Percentiles rank a stretch among this genome's conserved stretches.
phyloP scores from a whole-genome alignment of 2,329 filamentous ascomycete species.

The Fusarium buxicola region DNA sequence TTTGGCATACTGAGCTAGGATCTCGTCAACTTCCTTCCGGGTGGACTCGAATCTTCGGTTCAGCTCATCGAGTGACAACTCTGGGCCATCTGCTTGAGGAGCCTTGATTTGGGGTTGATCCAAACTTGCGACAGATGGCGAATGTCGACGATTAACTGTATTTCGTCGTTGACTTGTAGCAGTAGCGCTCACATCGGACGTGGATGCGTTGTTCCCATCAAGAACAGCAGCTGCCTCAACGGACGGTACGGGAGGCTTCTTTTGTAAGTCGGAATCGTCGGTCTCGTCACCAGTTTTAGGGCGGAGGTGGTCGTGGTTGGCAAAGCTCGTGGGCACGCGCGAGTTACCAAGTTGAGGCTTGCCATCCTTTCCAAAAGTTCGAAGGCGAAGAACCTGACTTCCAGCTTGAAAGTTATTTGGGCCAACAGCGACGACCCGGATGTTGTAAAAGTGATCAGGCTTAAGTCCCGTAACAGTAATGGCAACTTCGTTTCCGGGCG shows the following conservation, averaged over 20 bases:
- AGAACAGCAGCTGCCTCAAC: constrained; percentile 72
- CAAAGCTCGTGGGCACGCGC: constrained; percentile 67
- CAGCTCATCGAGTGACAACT: constrained; percentile 78
- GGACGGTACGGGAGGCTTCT: constrained; percentile 62
- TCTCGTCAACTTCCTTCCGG: constrained; percentile 85
- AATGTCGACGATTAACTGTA: constrained; percentile 79
- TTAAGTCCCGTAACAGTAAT: constrained; percentile 90
- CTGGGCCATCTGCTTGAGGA: constrained; percentile 63
- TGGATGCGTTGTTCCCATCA: constrained; percentile 69
- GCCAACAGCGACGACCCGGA: constrained; percentile 92
- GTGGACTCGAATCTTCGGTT: constrained; percentile 84
- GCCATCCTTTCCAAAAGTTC: constrained; percentile 76
- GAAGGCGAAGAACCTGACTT: constrained; percentile 84
- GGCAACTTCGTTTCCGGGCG: constrained; percentile 65
- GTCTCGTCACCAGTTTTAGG: constrained; percentile 56
- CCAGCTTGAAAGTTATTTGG: constrained; percentile 92
- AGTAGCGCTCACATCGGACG: constrained; percentile 71
- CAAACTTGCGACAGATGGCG: constrained; percentile 73
- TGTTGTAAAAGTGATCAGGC: constrained; percentile 90
- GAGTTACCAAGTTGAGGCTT: constrained; percentile 69
- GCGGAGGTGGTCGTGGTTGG: constrained; percentile 62
- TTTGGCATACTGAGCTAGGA: constrained; percentile 74
- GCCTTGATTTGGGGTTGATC: constrained; percentile 62
- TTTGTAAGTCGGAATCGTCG: constrained; percentile 60
- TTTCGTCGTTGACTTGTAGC: constrained; percentile 54